A percentile compares a stretch with the other conserved stretches of the same genome.
Evolutionary conservation across 2,329 filamentous ascomycete genomes (phyloP).

Genomic region (Stromatinia cepivora): DNA sequence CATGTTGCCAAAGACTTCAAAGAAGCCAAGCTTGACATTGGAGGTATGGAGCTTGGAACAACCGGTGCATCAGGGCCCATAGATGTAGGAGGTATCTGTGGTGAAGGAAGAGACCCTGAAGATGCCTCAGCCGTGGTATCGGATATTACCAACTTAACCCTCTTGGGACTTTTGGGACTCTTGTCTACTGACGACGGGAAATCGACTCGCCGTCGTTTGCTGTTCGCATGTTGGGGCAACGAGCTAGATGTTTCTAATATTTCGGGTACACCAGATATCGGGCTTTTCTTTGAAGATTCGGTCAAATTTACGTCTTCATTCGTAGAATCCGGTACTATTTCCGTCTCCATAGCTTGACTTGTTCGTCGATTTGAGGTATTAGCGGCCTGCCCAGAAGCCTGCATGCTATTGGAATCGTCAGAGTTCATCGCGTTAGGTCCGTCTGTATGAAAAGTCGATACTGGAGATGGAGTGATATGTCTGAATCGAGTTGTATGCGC

Average conservation of each 20-base stretch:
- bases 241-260: neutral
- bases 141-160: neutral
- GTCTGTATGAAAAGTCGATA: neutral
- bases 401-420: neutral
- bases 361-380: constrained; percentile 1
- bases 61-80: neutral
- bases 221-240: constrained; percentile 16
- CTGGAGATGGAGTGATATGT: neutral
- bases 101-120: neutral
- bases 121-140: constrained; percentile 12
- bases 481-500: neutral
- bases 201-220: constrained; percentile 1
- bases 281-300: neutral
- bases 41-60: neutral
- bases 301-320: neutral
- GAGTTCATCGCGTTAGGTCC: neutral
- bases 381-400: neutral
- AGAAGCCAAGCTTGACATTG: neutral
- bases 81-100: neutral
- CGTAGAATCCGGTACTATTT: neutral
- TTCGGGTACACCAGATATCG: neutral
- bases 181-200: constrained; percentile 7
- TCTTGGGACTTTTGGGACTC: neutral
- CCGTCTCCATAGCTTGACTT: constrained; percentile 5
- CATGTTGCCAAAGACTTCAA: constrained; percentile 34